Evolutionary conservation across 495 filamentous ascomycete species (phyloP).

Genomic region (Penicillium bovifimosum): DNA sequence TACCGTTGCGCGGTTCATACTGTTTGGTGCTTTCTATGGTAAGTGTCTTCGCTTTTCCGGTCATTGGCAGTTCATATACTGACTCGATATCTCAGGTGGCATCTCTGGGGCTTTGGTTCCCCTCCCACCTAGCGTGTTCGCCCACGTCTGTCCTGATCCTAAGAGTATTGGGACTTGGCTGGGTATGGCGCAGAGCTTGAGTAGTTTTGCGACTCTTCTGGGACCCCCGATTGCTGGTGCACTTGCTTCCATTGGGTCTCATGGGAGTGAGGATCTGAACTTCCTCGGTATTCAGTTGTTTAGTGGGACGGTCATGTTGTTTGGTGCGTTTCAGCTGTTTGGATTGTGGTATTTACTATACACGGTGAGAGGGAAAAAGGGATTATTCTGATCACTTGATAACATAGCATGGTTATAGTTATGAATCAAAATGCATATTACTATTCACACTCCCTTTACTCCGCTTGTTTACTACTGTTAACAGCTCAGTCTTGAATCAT

Average conservation of each 20-base stretch:
- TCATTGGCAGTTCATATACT: neutral
- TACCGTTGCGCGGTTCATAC: slow-evolving; percentile 51
- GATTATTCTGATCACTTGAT: slow-evolving; percentile 8
- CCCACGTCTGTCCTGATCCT: slow-evolving; percentile 57
- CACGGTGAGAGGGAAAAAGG: slow-evolving; percentile 18
- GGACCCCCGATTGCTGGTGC: slow-evolving; percentile 64
- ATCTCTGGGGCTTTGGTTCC: slow-evolving; percentile 62
- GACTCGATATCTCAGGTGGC: slow-evolving; percentile 34
- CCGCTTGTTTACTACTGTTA: no score
- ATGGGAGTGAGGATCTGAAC: slow-evolving; percentile 19
- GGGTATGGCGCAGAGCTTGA: slow-evolving; percentile 68
- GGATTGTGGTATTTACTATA: slow-evolving; percentile 19
- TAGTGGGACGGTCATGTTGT: slow-evolving; percentile 19
- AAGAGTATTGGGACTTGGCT: slow-evolving; percentile 57
- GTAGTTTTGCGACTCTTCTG: slow-evolving; percentile 59
- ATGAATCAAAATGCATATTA: no score
- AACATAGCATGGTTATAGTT: neutral
- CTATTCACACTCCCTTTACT: neutral
- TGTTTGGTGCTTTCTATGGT: slow-evolving; percentile 56
- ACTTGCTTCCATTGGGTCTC: slow-evolving; percentile 24
- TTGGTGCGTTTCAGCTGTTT: slow-evolving; percentile 13
- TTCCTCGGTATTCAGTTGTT: slow-evolving; percentile 23
- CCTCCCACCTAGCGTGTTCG: slow-evolving; percentile 52
- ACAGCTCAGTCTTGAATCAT: no score
- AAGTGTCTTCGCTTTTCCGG: neutral